Conservation (phyloP, 176 grass and related monocot genomes). For the Musa schizocarpa region DNA sequence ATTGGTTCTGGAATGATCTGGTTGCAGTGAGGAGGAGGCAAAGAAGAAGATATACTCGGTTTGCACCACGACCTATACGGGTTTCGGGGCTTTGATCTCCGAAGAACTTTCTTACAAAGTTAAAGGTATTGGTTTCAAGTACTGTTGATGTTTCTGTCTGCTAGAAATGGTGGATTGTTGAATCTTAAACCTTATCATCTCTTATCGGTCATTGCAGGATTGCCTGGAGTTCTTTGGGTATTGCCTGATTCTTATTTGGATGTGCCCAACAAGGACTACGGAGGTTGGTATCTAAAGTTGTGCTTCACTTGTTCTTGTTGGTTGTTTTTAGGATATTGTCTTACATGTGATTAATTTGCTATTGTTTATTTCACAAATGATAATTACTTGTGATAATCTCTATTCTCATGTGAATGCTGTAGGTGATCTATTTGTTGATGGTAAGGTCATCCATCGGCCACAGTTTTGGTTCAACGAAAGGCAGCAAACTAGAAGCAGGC, state of each 20-base stretch:
- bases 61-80: conserved; percentile 71
- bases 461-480: conserved; percentile 72
- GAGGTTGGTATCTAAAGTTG: conserved; percentile 39
- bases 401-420: not conserved
- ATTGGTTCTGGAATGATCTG: not conserved
- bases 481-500: conserved; percentile 56
- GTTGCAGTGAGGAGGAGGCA: conserved; percentile 81
- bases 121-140: conserved; percentile 55
- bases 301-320: not conserved
- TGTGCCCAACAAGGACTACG: conserved; percentile 97
- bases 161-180: not conserved
- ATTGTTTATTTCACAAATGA: too few species aligned
- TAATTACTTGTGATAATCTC: conserved; percentile 15
- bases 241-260: conserved; percentile 97
- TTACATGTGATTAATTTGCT: not conserved
- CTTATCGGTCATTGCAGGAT: conserved; percentile 35
- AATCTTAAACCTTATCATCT: not conserved
- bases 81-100: conserved; percentile 82
- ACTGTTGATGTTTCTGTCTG: conserved; percentile 8
- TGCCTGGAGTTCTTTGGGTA: conserved; percentile 98
- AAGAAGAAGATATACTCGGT: conserved; percentile 97
- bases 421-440: conserved; percentile 87
- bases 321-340: not conserved
- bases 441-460: conserved; percentile 70
- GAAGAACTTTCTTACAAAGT: conserved; percentile 96